phyloP scores from a whole-genome alignment of 2,329 filamentous ascomycete genomes.

The Alternaria rosae region DNA sequence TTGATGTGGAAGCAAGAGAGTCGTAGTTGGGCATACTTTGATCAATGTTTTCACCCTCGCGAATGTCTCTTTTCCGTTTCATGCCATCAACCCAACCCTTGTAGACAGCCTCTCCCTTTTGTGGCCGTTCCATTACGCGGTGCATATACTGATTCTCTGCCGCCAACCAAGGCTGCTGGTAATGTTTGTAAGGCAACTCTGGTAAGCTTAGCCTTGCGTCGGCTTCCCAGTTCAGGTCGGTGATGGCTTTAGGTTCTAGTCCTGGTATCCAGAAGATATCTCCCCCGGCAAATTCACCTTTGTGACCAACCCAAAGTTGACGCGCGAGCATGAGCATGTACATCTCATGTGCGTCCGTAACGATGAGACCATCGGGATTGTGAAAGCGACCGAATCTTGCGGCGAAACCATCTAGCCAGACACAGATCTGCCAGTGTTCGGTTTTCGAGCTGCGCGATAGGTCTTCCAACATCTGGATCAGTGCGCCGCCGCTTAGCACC shows the following conservation, averaged over 20 bases:
- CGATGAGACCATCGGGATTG: conserved; percentile 18
- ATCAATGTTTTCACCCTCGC: background rate
- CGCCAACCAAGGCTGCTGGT: background rate
- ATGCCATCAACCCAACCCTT: background rate
- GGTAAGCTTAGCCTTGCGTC: background rate
- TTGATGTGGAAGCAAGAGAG: background rate
- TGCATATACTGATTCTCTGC: background rate
- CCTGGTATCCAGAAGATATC: conserved; percentile 16
- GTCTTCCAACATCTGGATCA: conserved; percentile 10
- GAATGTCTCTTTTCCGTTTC: background rate
- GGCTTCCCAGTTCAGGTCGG: background rate
- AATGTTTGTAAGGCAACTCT: background rate
- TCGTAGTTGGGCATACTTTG: background rate
- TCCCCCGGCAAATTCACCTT: background rate
- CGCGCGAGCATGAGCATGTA: conserved; percentile 11
- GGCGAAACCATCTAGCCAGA: conserved; percentile 17
- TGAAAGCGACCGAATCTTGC: conserved; percentile 15
- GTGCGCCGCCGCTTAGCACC: conserved; percentile 5
- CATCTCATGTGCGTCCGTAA: background rate
- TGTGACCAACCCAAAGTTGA: conserved; percentile 2
- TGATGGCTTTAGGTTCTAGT: conserved; percentile 4
- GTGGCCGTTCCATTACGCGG: background rate
- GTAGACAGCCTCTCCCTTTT: background rate
- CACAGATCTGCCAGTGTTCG: conserved; percentile 5
- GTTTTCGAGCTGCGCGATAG: conserved; percentile 1